Conservation (phyloP, 2,329 filamentous ascomycete genomes). For the Monosporascus cannonballus region DNA sequence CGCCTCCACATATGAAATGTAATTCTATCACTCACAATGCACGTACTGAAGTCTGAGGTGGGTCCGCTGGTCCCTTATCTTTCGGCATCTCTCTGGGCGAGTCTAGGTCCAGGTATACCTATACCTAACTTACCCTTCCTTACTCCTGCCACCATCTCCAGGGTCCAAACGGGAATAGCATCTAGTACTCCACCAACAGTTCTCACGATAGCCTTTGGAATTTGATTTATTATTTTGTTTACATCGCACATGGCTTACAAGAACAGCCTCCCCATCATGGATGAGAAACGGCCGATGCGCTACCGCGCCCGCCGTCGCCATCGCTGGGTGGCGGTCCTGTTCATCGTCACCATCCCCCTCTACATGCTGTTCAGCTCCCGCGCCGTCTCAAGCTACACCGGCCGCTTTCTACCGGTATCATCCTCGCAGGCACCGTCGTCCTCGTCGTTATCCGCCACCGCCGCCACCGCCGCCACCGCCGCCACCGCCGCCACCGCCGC, state of each 20-base stretch:
- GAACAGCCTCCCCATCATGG: conserved; percentile 22
- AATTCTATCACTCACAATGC: too few species aligned
- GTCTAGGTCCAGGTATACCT: too few species aligned
- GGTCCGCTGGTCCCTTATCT: too few species aligned
- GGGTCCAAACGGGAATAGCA: too few species aligned
- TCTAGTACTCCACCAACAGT: too few species aligned
- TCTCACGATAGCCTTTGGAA: too few species aligned
- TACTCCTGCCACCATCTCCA: too few species aligned
- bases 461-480: too few species aligned
- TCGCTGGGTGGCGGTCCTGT: conserved; percentile 16
- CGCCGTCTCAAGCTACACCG: conserved; percentile 11
- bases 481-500: conserved; percentile 6
- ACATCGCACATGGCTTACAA: conserved; percentile 20
- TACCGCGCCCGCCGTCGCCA: conserved; percentile 19
- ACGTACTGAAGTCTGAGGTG: too few species aligned
- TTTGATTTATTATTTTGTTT: neutral
- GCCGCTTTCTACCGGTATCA: conserved; percentile 3
- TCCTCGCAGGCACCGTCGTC: neutral
- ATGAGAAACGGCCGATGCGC: conserved; percentile 22
- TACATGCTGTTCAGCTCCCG: conserved; percentile 17
- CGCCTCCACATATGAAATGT: too few species aligned
- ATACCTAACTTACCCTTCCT: too few species aligned
- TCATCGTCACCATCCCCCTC: conserved; percentile 14
- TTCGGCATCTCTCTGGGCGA: too few species aligned
- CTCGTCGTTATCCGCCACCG: conserved; percentile 5